phyloP scores from a whole-genome alignment of 2,329 filamentous ascomycete genomes.

The Diaporthe eres region DNA sequence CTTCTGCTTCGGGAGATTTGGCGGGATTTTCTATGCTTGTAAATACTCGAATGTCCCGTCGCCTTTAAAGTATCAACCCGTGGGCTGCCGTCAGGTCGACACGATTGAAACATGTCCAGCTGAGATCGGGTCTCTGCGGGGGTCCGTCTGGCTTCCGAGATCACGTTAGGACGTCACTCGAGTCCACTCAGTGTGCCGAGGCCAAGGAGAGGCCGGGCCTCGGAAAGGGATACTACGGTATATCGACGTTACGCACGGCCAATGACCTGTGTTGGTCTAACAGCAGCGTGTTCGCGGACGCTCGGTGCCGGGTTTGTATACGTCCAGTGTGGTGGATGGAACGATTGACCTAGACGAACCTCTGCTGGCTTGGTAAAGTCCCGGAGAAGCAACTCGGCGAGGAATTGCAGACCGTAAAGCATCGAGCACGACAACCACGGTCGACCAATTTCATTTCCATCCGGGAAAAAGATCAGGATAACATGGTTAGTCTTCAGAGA shows the following conservation, averaged over 20 bases:
- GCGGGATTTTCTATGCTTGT: neutral
- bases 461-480: neutral
- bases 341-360: neutral
- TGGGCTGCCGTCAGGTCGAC: neutral
- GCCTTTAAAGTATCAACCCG: neutral
- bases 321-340: neutral
- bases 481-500: neutral
- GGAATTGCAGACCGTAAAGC: neutral
- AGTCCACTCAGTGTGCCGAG: neutral
- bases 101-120: neutral
- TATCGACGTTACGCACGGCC: neutral
- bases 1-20: neutral
- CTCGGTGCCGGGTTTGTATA: neutral
- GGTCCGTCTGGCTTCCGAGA: neutral
- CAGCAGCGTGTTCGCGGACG: neutral
- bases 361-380: neutral
- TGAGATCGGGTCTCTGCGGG: slow-evolving; percentile 12
- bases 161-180: neutral
- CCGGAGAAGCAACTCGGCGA: neutral
- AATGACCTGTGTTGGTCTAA: neutral
- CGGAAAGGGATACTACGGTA: neutral
- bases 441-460: neutral
- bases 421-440: neutral
- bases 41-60: neutral
- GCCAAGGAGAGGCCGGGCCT: neutral